phyloP scores from a whole-genome alignment of 805 yeast genomes.

The Metschnikowia anglica region DNA sequence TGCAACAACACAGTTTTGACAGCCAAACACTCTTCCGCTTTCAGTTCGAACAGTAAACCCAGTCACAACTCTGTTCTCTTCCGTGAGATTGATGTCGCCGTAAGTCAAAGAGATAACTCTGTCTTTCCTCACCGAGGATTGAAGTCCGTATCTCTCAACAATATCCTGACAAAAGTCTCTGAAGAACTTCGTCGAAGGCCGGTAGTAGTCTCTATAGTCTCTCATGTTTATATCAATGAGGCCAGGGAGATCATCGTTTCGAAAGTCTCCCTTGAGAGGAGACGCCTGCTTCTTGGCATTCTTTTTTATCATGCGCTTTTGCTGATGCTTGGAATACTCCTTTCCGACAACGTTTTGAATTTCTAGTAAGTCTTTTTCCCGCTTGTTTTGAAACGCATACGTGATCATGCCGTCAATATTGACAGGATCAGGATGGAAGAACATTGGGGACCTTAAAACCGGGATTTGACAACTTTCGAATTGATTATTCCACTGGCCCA shows the following conservation, averaged over 20 bases:
- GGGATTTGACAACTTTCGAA: conserved; percentile 44
- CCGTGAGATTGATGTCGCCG: conserved; percentile 25
- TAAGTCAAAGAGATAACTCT: conserved; percentile 36
- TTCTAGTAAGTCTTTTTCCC: conserved; percentile 41
- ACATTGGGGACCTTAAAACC: conserved; percentile 46
- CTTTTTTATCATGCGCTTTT: conserved; percentile 30
- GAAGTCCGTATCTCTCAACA: conserved; percentile 32
- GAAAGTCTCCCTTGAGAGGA: conserved; percentile 11
- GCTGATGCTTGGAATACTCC: conserved; percentile 44
- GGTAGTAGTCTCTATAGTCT: conserved; percentile 44
- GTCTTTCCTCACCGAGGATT: conserved; percentile 30
- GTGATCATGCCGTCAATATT: conserved; percentile 45
- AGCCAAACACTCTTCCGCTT: conserved; percentile 33
- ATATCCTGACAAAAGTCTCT: conserved; percentile 39
- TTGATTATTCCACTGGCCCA: conserved; percentile 47
- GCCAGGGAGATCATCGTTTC: conserved; percentile 32
- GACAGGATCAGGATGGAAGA: conserved; percentile 47
- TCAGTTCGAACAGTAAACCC: conserved; percentile 36
- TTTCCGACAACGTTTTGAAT: conserved; percentile 45
- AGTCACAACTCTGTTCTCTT: conserved; percentile 23
- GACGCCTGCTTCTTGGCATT: conserved; percentile 20
- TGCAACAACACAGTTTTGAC: conserved; percentile 35
- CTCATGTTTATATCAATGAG: conserved; percentile 44
- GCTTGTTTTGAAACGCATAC: conserved; percentile 32
- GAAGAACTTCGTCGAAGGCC: conserved; percentile 43